Evolutionary conservation across 192 early-diverging fungal genomes (phyloP).

Genomic region (Umbelopsis sp.): DNA sequence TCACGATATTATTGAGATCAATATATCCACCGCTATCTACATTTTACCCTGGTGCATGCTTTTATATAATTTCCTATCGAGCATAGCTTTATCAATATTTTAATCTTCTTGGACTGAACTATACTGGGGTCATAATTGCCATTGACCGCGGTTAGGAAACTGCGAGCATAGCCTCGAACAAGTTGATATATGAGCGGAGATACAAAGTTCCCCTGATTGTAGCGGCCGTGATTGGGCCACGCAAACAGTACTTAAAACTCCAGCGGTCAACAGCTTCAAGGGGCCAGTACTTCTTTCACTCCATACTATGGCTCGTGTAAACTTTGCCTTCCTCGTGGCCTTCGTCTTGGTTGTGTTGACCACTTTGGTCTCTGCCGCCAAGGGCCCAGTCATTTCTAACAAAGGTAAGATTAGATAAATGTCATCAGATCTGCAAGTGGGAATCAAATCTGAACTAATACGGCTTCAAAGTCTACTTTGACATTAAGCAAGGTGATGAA

Average conservation of each 20-base stretch:
- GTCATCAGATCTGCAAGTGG: not conserved
- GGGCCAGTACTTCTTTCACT: not conserved
- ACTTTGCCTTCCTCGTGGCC: conserved; percentile 3
- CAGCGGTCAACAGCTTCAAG: not conserved
- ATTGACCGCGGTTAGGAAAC: not conserved
- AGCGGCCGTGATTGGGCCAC: conserved; percentile 10
- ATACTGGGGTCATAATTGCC: not conserved
- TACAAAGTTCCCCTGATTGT: not conserved
- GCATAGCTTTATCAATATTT: no score
- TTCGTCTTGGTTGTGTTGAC: conserved; percentile 6
- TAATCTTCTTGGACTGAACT: no score
- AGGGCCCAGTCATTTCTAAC: conserved; percentile 68
- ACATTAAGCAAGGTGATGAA: conserved; percentile 79
- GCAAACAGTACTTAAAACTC: not conserved
- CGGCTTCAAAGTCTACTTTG: conserved; percentile 69
- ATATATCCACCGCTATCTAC: no score
- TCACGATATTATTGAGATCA: no score
- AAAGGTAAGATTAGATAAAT: conserved; percentile 44
- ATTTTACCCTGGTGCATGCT: no score
- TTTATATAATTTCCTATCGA: no score
- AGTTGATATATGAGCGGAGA: not conserved
- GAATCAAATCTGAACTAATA: not conserved
- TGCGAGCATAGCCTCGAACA: no score
- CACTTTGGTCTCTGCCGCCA: conserved; percentile 47
- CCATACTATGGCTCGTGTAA: conserved; percentile 7